These are phyloP conservation scores for Malassezia slooffiae DNA, from an alignment of 1,284 basidiomycete genomes.

Conservation along the genomic window DNA sequence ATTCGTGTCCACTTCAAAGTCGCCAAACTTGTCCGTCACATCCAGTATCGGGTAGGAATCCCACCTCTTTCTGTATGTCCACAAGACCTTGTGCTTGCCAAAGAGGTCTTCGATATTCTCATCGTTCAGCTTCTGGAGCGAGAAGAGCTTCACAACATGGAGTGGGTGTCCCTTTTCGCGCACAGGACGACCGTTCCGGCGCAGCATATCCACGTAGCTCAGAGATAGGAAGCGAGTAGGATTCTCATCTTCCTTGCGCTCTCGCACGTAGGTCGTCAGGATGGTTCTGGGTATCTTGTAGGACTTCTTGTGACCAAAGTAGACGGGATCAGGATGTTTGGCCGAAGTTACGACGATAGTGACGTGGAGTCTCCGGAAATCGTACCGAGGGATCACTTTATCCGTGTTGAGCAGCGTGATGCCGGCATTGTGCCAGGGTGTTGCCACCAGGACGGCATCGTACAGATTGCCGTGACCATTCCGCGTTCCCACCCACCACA, in stretches of 20 bases:
- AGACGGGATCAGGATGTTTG: conserved; percentile 56
- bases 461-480: conserved; percentile 31
- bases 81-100: conserved; percentile 47
- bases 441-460: conserved; percentile 38
- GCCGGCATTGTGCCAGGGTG: conserved; percentile 37
- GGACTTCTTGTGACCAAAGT: conserved; percentile 56
- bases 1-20: conserved; percentile 54
- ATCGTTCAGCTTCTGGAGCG: conserved; percentile 57
- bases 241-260: too few species aligned
- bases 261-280: conserved; percentile 60
- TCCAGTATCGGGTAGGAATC: conserved; percentile 55
- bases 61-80: conserved; percentile 70
- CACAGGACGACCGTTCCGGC: conserved; percentile 28
- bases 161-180: conserved; percentile 20
- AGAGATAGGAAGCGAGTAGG: conserved; percentile 62
- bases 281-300: conserved; percentile 57
- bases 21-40: conserved; percentile 53
- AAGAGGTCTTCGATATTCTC: conserved; percentile 54
- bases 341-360: conserved; percentile 73
- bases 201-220: conserved; percentile 64
- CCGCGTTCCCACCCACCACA: conserved; percentile 38
- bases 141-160: conserved; percentile 58
- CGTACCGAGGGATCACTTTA: conserved; percentile 55
- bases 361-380: conserved; percentile 75
- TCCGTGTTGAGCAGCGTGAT: conserved; percentile 41